phyloP scores from a whole-genome alignment of 805 yeast genomes.

The Zygosaccharomyces bailii region DNA sequence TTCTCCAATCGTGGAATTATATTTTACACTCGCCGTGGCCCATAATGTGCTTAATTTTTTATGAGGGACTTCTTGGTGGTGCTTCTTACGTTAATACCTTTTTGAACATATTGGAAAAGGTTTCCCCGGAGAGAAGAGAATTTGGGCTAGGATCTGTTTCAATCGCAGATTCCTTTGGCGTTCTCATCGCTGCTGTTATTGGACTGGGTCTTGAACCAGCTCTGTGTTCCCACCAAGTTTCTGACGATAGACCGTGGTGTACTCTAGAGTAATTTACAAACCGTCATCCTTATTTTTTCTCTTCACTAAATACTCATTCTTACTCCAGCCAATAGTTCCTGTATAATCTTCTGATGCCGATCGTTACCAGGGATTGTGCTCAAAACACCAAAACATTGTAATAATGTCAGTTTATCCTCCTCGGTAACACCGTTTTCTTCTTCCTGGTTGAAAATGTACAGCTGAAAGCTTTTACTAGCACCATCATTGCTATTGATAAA shows the following conservation, averaged over 20 bases:
- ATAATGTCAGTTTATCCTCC: constrained; percentile 41
- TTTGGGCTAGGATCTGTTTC: constrained; percentile 82
- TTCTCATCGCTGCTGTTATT: constrained; percentile 73
- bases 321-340: constrained; percentile 43
- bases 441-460: constrained; percentile 35
- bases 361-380: constrained; percentile 52
- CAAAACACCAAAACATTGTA: constrained; percentile 62
- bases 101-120: constrained; percentile 63
- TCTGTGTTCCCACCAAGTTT: constrained; percentile 68
- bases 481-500: constrained; percentile 36
- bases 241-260: constrained; percentile 80
- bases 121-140: constrained; percentile 53
- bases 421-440: constrained; percentile 43
- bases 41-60: constrained; percentile 62
- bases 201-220: constrained; percentile 72
- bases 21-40: constrained; percentile 58
- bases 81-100: constrained; percentile 87
- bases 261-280: constrained; percentile 33
- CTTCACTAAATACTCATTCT: constrained; percentile 33
- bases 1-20: constrained; percentile 62
- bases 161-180: constrained; percentile 79
- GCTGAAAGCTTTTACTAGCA: constrained; percentile 33
- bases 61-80: constrained; percentile 91
- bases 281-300: not conserved
- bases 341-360: constrained; percentile 56